These are phyloP conservation scores for Ziziphus jujuba DNA, from an alignment of 306 rosid genomes.

Conservation along the genomic window DNA sequence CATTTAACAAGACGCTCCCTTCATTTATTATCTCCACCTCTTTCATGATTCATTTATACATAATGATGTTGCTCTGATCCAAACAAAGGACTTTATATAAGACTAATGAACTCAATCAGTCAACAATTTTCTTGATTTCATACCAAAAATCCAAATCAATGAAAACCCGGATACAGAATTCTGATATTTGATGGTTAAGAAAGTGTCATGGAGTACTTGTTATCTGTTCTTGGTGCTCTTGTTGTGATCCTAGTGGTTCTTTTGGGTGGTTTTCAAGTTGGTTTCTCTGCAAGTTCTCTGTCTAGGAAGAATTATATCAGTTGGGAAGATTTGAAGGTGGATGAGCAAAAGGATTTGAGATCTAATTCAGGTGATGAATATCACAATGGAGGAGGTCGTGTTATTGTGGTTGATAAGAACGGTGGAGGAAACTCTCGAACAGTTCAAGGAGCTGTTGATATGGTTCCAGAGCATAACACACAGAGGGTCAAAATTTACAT, in stretches of 20 bases:
- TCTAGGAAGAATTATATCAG: constrained; percentile 42
- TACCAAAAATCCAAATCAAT: too few relatives aligned
- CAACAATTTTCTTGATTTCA: too few relatives aligned
- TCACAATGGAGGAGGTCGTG: constrained; percentile 10
- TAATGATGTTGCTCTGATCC: not conserved
- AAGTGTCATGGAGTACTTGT: constrained; percentile 2
- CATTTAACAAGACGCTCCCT: constrained; percentile 39
- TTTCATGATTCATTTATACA: constrained; percentile 27
- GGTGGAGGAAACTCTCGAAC: constrained; percentile 70
- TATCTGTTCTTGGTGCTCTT: constrained; percentile 18
- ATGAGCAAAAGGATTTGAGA: constrained; percentile 26
- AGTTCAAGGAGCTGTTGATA: constrained; percentile 83
- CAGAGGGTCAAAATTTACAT: constrained; percentile 70
- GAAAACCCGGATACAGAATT: not conserved
- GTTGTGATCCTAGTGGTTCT: constrained; percentile 22
- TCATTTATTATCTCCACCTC: constrained; percentile 57
- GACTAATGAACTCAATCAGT: too few relatives aligned
- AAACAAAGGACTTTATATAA: too few relatives aligned
- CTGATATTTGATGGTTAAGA: not conserved
- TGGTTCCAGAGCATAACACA: constrained; percentile 61
- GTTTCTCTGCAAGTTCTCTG: constrained; percentile 26
- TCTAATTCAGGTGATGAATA: constrained; percentile 15
- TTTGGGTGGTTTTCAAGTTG: constrained; percentile 29
- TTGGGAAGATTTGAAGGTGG: constrained; percentile 78
- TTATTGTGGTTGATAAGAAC: constrained; percentile 62